These are phyloP conservation scores for Pseudogymnoascus sp. DNA, from an alignment of 2,329 filamentous ascomycete genomes.

Conservation along the genomic window DNA sequence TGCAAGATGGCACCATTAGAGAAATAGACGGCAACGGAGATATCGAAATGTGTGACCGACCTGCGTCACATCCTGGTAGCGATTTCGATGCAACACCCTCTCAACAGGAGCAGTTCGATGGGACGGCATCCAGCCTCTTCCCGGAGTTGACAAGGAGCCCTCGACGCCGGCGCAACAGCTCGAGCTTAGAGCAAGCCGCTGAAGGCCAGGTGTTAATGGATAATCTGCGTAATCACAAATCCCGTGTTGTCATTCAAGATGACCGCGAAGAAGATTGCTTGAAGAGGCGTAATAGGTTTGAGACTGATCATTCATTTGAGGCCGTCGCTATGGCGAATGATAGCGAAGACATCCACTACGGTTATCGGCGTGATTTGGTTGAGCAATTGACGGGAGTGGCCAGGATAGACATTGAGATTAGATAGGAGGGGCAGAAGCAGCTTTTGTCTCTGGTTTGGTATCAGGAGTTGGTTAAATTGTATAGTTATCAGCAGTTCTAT, in stretches of 20 bases:
- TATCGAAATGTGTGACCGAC: conserved; percentile 16
- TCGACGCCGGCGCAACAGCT: not conserved
- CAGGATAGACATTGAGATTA: conserved; percentile 33
- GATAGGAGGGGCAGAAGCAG: conserved; percentile 11
- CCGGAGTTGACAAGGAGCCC: not conserved
- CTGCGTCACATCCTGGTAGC: not conserved
- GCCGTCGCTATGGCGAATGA: conserved; percentile 8
- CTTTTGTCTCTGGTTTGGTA: not conserved
- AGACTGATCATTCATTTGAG: conserved; percentile 11
- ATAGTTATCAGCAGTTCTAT: not conserved
- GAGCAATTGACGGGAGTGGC: conserved; percentile 31
- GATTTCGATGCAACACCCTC: not conserved
- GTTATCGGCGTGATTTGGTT: conserved; percentile 21
- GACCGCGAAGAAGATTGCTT: not conserved
- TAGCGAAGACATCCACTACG: not conserved
- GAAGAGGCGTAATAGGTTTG: not conserved
- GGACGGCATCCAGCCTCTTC: not conserved
- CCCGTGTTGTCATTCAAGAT: conserved; percentile 1
- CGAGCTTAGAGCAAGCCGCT: not conserved
- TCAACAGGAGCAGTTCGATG: not conserved
- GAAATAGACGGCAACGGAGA: conserved; percentile 16
- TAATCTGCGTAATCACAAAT: conserved; percentile 13
- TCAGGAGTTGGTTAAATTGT: not conserved
- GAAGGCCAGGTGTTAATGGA: conserved; percentile 17
- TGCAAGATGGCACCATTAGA: conserved; percentile 25